Evolutionary conservation across 2,329 filamentous ascomycete genomes (phyloP).

Genomic region (Phyllosticta paracitricarpa): DNA sequence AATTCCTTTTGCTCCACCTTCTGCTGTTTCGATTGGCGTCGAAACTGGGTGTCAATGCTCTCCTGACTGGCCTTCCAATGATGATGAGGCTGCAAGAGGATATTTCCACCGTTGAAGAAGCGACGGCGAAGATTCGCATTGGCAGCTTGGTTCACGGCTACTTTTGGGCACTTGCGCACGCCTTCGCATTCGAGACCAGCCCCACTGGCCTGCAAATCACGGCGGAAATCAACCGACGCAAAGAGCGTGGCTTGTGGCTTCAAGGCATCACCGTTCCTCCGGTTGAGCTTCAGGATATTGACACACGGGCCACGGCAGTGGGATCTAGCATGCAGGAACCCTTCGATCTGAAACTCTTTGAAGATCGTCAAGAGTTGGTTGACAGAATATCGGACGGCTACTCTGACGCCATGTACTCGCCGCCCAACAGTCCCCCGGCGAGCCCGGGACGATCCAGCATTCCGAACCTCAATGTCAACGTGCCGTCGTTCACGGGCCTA

Average conservation of each 20-base stretch:
- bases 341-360: slow-evolving; percentile 56
- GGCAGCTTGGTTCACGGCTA: slow-evolving; percentile 84
- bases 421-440: slow-evolving; percentile 57
- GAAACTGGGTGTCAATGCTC: slow-evolving; percentile 73
- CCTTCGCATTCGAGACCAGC: slow-evolving; percentile 65
- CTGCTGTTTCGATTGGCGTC: slow-evolving; percentile 65
- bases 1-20: slow-evolving; percentile 67
- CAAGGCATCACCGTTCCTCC: slow-evolving; percentile 63
- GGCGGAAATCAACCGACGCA: slow-evolving; percentile 65
- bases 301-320: slow-evolving; percentile 17
- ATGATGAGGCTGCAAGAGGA: slow-evolving; percentile 81
- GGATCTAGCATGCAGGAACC: slow-evolving; percentile 21
- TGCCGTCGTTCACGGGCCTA: neutral
- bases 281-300: slow-evolving; percentile 50
- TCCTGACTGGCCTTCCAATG: slow-evolving; percentile 74
- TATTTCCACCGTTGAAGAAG: slow-evolving; percentile 52
- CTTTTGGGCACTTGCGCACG: slow-evolving; percentile 68
- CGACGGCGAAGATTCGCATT: slow-evolving; percentile 64
- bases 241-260: slow-evolving; percentile 69
- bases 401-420: slow-evolving; percentile 49
- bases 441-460: slow-evolving; percentile 52
- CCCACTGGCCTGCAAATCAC: slow-evolving; percentile 60
- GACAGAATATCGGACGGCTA: slow-evolving; percentile 67
- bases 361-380: slow-evolving; percentile 61
- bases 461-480: neutral